Base-by-base conservation (phyloP, 129 eudicot species). In the Mikania micrantha region DNA sequence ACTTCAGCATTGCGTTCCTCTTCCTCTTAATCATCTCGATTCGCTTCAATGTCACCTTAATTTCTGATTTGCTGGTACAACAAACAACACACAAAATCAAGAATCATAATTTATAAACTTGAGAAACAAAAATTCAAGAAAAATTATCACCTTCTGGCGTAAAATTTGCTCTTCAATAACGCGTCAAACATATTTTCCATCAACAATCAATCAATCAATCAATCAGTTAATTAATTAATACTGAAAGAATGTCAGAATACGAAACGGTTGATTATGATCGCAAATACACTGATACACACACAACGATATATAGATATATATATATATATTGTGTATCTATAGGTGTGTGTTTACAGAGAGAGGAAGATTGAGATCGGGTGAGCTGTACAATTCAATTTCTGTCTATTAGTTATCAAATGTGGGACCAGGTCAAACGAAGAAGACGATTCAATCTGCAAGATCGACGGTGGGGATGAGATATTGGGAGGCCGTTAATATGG, bases 1-100 rank as follows among this genome's bases (percentile, higher is more conserved):
- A 88, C 82, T 76, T 88, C 75, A 77, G 83, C 91, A 77, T 85
- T 69, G 95, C 96, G 21, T 77, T 74, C 52, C 95, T 83, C 77
- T 82, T 92, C 77, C 81, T 80, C 84, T 69, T 80, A 7, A 92
- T 79, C 15, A 82, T 66, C 60, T 85, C 85, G 12, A 84, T 67
- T 68, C 98, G 76, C 1, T 76, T 74, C 64, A 29, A 72, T 42
- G 87, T 84, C 80, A 74, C 36, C 83, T 81, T 85, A 2, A 82
- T 48, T 31, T 63, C 78, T 3, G 88, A 67, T 74, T 88, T 91
- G 87, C 98, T 88, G 58, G 8, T 34, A 77, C 19, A 48, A 40
- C 3, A 81, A 16, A 54, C 48, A 64, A 69, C 5, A 53, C 29
- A 64, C 41, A 39, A 42, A 34, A 62, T 1, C 0, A 64, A 39